Base-by-base conservation (phyloP, 1,284 basidiomycete species). In the Fomitopsis palustris region DNA sequence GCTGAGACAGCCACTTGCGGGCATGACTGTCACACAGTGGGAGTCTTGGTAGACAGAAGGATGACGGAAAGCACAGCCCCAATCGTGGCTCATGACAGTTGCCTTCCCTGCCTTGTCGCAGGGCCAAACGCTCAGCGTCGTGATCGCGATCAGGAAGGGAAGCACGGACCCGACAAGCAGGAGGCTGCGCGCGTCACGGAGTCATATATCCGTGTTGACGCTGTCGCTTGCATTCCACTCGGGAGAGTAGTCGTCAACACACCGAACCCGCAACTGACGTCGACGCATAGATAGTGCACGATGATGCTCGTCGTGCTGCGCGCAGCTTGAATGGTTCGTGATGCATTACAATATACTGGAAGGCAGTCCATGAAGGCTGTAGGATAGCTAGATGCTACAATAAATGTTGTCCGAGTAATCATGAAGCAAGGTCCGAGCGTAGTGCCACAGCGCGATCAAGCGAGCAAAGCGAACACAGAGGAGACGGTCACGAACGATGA, bases 381-480 rank as follows among this genome's bases (percentile, higher is more conserved):
- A 27, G 25, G 45, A 29, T 23, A 21, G 21, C 45, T 47, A 47
- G 45, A 27, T 16, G 45, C 45, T 47, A 47, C 45, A 47, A 47
- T 47, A 47, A 29, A 27, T 17, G 14, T 12, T 47, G 45, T 47
- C 45, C 45, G 17, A 47, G 14, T 10, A 31, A 27, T 23, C 7
- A 27, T 16, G 14, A 29, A 21, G 27, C 49, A 2, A 29, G n/a
- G 49, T 38, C 43, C 41, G 9, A 27, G 45, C 25, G 25, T 45
- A 23, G n/a, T 35, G 27, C n/a, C 49, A 51, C 29, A 14, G 7
- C 3, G 19, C 5, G 23, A 53, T 54, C 41, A 79, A 56, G 76
- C 74, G 53, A 80, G 67, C 41, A 74, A 38, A 23, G 67, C 65
- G 52, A 80, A 73, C 43, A 66, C 68, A 2, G 72, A 70, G 12